Evolutionary conservation across 2,329 filamentous ascomycete genomes (phyloP), one percentile per base, ranked within the genome.

Genomic region (Ophiostoma pallidulum): DNA sequence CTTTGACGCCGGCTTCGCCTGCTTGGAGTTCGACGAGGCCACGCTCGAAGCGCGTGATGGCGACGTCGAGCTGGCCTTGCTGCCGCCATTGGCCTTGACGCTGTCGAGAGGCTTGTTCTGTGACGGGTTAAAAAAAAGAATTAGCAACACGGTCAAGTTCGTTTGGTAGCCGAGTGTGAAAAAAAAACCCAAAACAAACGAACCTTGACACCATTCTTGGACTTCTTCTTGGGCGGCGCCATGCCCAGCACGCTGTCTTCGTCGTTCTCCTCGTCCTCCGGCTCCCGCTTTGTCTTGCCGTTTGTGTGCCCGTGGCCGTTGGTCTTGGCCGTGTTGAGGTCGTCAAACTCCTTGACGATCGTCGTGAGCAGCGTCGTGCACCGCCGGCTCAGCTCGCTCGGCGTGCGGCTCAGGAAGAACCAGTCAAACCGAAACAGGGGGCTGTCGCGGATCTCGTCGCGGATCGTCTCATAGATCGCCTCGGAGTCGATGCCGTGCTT

Each of bases 381-480:
- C 45, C 94, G 80, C 58, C 92, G 82, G 52, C 88, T 85, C 57
- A 98, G 84, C 66, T 98, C 92, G 42, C 90, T 82, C 0, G 92
- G 88, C 4, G 91, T 98, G 39, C 92, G 80, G 64, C 87, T 94
- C 35, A 98, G 75, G 73, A 98, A 96, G 71, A 98, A 98, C 94
- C 94, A 98, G 63, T 98, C 92, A 59, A 98, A 98, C 33, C 92
- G 82, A 76, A 98, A 98, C 4, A 98, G 72, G 9, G 92, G 90
- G 48, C 84, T 91, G 55, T 96, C 89, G 29, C 90, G 84, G 55
- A 98, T 95, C 63, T 97, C 92, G 55, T 97, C 91, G n/a, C 92
- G 84, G 61, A 98, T 95, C 63, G 82, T 83, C 58, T 98, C 92
- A 63, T 92, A 94, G 53, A 98, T 77, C 29, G 80, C 80, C 58